Base-by-base conservation (phyloP, 2,329 filamentous ascomycete genomes). In the Penicillium sp. region DNA sequence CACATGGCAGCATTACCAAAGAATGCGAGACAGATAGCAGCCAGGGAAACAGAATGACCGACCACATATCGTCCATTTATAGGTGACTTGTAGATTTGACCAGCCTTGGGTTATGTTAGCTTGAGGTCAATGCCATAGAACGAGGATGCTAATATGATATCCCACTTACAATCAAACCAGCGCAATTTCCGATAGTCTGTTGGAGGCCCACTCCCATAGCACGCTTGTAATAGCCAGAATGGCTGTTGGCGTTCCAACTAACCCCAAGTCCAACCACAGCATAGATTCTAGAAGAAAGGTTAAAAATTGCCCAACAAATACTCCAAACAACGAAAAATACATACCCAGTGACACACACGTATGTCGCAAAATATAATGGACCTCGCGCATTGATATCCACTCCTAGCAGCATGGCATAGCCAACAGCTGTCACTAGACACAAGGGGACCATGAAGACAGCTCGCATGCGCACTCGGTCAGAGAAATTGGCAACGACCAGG, bases 331-430 rank as follows among this genome's bases (percentile, higher is more conserved):
- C 19, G 10, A 6, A 29, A 47, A 10, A 33, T 35, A 25, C 55
- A 38, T 58, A 60, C 58, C 58, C 58, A 48, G 58, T 60, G 21
- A 60, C 58, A 44, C 58, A 60, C 35, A 60, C 58, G 8, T 54
- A 61, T 19, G 57, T 61, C 17, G 60, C 56, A 36, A 61, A 61
- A 23, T 61, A 61, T 21, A 59, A 29, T 7, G 55, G 48, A 23
- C 60, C 50, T 17, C 60, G 47, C 2, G 49, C 49, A 33, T 54
- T 49, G 6, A 57, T 41, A 47, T 60, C 55, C 25, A 60, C 55
- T 13, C 60, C 60, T 6, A 61, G n/a, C 17, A 57, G 41, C 52
- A 61, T 60, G 13, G 60, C 45, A 41, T 61, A 61, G 13, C 60
- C 60, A 17, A 60, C 29, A 13, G 57, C 53, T 5, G 49, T 60